A percentile compares a stretch with the other conserved stretches of the same genome.
Conservation (phyloP, 352 stramenopile species). For the Pseudoperonospora humuli region DNA sequence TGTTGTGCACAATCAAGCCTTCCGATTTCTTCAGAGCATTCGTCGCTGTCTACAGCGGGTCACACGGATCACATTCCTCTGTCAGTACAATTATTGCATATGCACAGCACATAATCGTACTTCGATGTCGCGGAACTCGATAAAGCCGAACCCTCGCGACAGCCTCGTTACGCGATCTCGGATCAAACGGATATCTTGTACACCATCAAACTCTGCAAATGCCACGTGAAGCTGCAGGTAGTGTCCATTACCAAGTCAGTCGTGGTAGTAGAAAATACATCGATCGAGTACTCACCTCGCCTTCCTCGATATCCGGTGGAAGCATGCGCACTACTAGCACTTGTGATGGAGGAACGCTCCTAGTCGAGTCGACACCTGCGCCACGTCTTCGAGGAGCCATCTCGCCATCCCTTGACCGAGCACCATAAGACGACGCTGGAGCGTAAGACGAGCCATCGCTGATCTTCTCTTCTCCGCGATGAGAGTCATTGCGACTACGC, state of each 20-base stretch:
- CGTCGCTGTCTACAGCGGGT: constrained; percentile 20
- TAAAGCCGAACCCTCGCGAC: constrained; percentile 70
- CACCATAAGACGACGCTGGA: background rate
- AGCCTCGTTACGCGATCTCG: constrained; percentile 57
- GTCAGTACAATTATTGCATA: constrained; percentile 1
- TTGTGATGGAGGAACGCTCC: constrained; percentile 29
- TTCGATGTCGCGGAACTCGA: constrained; percentile 65
- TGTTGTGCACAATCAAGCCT: constrained; percentile 29
- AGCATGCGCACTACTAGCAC: constrained; percentile 68
- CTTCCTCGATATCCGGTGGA: constrained; percentile 64
- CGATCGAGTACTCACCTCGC: constrained; percentile 36
- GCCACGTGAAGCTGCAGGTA: constrained; percentile 58
- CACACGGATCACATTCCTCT: background rate
- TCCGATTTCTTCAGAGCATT: constrained; percentile 26
- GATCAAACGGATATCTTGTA: constrained; percentile 67
- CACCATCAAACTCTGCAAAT: constrained; percentile 54
- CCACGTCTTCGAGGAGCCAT: constrained; percentile 4
- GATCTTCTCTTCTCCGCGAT: background rate
- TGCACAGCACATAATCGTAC: constrained; percentile 20
- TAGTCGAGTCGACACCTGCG: background rate
- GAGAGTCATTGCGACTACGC: background rate
- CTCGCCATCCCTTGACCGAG: constrained; percentile 1
- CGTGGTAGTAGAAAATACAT: background rate
- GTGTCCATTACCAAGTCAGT: background rate
- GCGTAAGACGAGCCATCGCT: background rate